These are phyloP conservation scores for Lachancea sp. DNA, from an alignment of 805 yeast species.

Conservation along the genomic window DNA sequence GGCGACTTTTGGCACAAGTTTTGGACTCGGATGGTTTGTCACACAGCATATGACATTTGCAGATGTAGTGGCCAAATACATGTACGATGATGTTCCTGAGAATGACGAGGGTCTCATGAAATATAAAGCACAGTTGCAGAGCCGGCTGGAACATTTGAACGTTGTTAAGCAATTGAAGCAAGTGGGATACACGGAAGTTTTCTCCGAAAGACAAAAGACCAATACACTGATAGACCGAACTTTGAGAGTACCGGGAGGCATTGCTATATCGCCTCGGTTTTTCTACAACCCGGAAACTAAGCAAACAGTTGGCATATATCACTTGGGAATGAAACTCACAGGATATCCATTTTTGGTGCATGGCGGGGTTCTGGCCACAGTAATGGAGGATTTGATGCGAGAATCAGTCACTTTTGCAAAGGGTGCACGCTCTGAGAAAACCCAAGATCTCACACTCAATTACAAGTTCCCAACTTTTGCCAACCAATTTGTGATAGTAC, in stretches of 20 bases:
- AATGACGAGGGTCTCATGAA: constrained; percentile 25
- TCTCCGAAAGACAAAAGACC: constrained; percentile 37
- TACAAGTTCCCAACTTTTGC: constrained; percentile 74
- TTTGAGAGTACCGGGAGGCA: constrained; percentile 68
- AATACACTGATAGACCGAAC: constrained; percentile 43
- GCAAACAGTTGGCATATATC: constrained; percentile 62
- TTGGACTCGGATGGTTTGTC: constrained; percentile 27
- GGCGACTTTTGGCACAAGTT: constrained; percentile 27
- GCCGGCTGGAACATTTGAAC: constrained; percentile 43
- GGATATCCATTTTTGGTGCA: constrained; percentile 87
- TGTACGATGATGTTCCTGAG: constrained; percentile 27
- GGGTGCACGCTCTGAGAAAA: constrained; percentile 28
- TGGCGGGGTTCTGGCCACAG: constrained; percentile 81
- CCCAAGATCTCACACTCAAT: constrained; percentile 37
- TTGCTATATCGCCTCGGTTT: constrained; percentile 65
- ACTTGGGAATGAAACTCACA: constrained; percentile 68
- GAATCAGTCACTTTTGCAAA: constrained; percentile 40
- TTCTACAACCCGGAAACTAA: constrained; percentile 51
- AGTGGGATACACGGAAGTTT: constrained; percentile 34
- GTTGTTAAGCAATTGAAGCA: constrained; percentile 43
- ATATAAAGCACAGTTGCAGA: constrained; percentile 36
- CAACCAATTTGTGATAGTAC: constrained; percentile 65
- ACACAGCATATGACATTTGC: constrained; percentile 33
- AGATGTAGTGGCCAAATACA: constrained; percentile 32
- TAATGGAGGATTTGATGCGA: constrained; percentile 70